Conservation (phyloP, 2,329 filamentous ascomycete species). For the Aplosporella prunicola region DNA sequence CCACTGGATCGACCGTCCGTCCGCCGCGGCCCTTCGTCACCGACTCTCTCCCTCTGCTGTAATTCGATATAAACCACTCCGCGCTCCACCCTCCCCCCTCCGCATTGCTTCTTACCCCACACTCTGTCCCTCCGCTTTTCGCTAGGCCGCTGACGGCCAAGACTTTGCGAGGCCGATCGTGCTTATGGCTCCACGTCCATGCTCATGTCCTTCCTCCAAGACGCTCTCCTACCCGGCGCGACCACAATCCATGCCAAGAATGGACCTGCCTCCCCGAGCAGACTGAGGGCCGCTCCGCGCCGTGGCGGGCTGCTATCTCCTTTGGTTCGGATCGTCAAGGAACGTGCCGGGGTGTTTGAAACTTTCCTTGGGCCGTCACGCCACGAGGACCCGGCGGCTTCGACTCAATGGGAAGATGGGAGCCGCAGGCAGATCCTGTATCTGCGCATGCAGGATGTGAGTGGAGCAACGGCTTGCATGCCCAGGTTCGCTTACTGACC, state of each 20-base stretch:
- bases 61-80: too few species aligned
- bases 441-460: conserved; percentile 55
- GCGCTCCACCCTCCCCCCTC: too few species aligned
- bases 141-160: too few species aligned
- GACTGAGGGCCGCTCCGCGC: conserved; percentile 4
- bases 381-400: not conserved
- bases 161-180: too few species aligned
- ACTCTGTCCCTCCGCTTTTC: too few species aligned
- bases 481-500: conserved; percentile 10
- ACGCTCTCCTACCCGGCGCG: conserved; percentile 9
- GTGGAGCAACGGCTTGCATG: conserved; percentile 19
- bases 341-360: conserved; percentile 23
- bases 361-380: conserved; percentile 30
- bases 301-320: conserved; percentile 24
- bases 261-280: not conserved
- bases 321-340: conserved; percentile 26
- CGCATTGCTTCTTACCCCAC: too few species aligned
- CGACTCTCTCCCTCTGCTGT: too few species aligned
- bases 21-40: too few species aligned
- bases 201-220: conserved; percentile 12
- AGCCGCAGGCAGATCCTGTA: conserved; percentile 51
- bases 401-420: conserved; percentile 17
- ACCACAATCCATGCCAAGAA: conserved; percentile 3
- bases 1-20: too few species aligned
- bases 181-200: conserved; percentile 7